Percentiles rank a stretch among this genome's conserved stretches.
phyloP scores from a whole-genome alignment of 495 filamentous ascomycete species.

The Aspergillus diversus region DNA sequence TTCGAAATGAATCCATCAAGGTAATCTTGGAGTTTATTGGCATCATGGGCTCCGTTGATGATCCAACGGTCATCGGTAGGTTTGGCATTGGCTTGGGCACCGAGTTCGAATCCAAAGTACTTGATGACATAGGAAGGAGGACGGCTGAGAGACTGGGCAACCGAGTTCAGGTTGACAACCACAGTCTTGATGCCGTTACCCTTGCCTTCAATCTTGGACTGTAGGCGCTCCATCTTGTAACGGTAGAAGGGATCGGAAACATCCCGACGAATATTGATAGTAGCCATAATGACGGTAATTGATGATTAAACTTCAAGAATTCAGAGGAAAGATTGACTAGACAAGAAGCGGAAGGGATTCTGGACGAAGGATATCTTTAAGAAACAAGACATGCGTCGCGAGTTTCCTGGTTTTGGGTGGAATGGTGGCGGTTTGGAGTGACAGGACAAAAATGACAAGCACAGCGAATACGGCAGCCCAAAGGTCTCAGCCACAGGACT shows the following conservation, averaged over 20 bases:
- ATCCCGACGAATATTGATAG: slow-evolving; percentile 96
- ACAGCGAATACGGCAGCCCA: slow-evolving; percentile 31
- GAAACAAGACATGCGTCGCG: slow-evolving; percentile 58
- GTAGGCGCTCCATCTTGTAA: slow-evolving; percentile 99
- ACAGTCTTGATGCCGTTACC: slow-evolving; percentile 97
- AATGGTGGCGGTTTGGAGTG: slow-evolving; percentile 52
- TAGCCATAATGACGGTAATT: slow-evolving; percentile 68
- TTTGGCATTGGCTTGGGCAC: slow-evolving; percentile 97
- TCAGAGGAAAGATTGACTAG: slow-evolving; percentile 21
- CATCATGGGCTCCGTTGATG: slow-evolving; percentile 98
- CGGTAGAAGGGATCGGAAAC: slow-evolving; percentile 98
- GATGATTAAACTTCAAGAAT: slow-evolving; percentile 25
- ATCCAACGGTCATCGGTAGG: slow-evolving; percentile 98
- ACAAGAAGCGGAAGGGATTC: slow-evolving; percentile 44
- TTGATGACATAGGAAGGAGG: slow-evolving; percentile 97
- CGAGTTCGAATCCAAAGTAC: slow-evolving; percentile 98
- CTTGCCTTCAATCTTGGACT: slow-evolving; percentile 99
- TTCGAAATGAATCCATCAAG: slow-evolving; percentile 97
- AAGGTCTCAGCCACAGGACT: slow-evolving; percentile 80
- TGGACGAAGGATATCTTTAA: slow-evolving; percentile 46
- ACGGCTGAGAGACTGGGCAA: slow-evolving; percentile 88
- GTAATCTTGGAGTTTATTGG: slow-evolving; percentile 94
- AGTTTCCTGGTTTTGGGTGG: slow-evolving; percentile 53
- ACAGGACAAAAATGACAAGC: slow-evolving; percentile 30
- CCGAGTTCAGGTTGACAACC: slow-evolving; percentile 95